Percentiles rank a stretch among this genome's conserved stretches.
These are phyloP conservation scores for Waltergamsia citrina DNA, from an alignment of 2,329 filamentous ascomycete genomes.

Conservation along the genomic window DNA sequence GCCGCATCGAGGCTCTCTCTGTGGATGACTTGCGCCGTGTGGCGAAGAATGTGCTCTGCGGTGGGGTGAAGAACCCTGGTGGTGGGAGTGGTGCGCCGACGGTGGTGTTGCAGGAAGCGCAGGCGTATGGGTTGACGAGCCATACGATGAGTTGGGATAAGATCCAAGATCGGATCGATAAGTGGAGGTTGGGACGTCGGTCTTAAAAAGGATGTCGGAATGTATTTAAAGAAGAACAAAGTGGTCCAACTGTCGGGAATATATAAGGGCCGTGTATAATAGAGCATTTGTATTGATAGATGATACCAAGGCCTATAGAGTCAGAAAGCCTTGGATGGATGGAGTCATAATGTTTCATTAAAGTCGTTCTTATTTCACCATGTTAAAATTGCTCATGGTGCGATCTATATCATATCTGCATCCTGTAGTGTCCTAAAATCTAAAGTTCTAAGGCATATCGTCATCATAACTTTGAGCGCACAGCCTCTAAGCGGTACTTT, in stretches of 20 bases:
- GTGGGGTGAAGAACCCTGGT: slow-evolving; percentile 65
- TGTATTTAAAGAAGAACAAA: not conserved
- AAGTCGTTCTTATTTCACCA: no score
- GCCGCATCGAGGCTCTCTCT: slow-evolving; percentile 72
- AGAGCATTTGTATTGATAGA: not conserved
- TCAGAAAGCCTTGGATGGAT: no score
- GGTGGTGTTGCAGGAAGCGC: slow-evolving; percentile 87
- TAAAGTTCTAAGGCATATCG: no score
- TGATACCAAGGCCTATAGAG: not conserved
- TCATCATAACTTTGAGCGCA: slow-evolving; percentile 74
- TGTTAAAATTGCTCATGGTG: no score
- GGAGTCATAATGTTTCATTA: no score
- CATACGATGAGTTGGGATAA: slow-evolving; percentile 74
- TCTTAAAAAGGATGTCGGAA: not conserved
- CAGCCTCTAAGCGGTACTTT: slow-evolving; percentile 85
- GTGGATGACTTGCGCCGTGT: slow-evolving; percentile 75
- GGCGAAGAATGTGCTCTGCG: slow-evolving; percentile 68
- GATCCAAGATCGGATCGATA: slow-evolving; percentile 76
- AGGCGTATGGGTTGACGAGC: slow-evolving; percentile 58
- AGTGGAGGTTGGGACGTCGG: slow-evolving; percentile 60
- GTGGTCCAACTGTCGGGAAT: no score
- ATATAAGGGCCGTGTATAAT: no score
- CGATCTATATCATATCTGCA: no score
- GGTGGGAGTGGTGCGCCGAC: slow-evolving; percentile 80
- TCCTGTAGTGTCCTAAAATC: no score